Evolutionary conservation across 805 yeast genomes (phyloP), one percentile per base, ranked within the genome.

Genomic region (Jamesozyma lodderae): DNA sequence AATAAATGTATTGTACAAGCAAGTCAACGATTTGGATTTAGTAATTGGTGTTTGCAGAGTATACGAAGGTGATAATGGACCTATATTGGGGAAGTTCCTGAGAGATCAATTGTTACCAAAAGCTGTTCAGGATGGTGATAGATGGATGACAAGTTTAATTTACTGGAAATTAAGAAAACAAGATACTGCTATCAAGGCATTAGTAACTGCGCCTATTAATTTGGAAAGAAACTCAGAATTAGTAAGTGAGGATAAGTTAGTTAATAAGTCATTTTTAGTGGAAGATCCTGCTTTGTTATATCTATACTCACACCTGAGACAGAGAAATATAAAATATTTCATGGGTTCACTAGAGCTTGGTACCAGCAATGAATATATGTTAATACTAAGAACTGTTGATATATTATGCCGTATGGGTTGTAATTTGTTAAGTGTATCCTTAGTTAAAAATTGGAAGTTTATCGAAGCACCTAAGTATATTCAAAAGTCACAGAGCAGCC

Each of bases 391-490:
- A 44, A 80, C 79, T 6, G 69, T 82, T 6, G 64, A 70, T 26
- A 79, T 86, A 43, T 83, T 86, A 51, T 69, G 75, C 13, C 67
- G 94, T 41, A 85, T 88, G 95, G 97, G 97, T 0, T 88, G 97
- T 61, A 94, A 88, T 50, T 73, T 77, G 42, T 57, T 90, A 30
- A 77, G 87, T 0, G 53, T 83, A 18, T 69, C 75, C 36, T 56
- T 87, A 33, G 64, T 81, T 1, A 67, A 66, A 34, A 75, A 73
- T 42, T 88, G 96, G 96, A 62, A 62, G 22, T 87, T 86, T 52
- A 44, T 63, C 9, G 46, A 48, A 21, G 24, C 24, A 4, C 31
- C 40, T 9, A 37, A 40, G 14, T 15, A 33, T 3, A 24, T 33
- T n/a, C 41, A 41, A 22, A 38, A 29, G 8, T 9, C 13, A n/a